A percentile compares a stretch with the other conserved stretches of the same genome.
Evolutionary conservation across 352 stramenopile genomes (phyloP).

Genomic region (Globisporangium sylvaticum): DNA sequence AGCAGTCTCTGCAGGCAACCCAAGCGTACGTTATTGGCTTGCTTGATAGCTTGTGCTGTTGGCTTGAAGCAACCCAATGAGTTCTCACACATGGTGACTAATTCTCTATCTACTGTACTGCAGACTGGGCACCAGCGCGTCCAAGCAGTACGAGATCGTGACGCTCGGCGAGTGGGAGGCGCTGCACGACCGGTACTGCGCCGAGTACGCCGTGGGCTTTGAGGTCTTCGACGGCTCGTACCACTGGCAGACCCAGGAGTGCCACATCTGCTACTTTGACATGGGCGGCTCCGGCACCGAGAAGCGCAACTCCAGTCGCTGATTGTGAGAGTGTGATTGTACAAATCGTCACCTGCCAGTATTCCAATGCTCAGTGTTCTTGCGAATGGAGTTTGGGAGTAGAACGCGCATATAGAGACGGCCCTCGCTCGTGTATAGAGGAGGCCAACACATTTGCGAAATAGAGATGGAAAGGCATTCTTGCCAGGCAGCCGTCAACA

Average conservation of each 20-base stretch:
- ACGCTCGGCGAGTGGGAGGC: constrained; percentile 78
- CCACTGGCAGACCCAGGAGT: constrained; percentile 80
- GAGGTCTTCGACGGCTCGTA: constrained; percentile 76
- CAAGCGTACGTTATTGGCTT: constrained; percentile 46
- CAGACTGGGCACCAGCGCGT: constrained; percentile 44
- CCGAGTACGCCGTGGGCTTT: constrained; percentile 80
- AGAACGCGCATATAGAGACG: neutral
- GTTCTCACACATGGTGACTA: neutral
- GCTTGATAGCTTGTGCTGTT: neutral
- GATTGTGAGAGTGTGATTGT: neutral
- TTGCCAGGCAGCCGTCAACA: too few species aligned
- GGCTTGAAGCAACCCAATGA: neutral
- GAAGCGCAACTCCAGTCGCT: constrained; percentile 46
- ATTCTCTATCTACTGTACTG: neutral
- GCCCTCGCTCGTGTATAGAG: neutral
- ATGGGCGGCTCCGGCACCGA: constrained; percentile 40
- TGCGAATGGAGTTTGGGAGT: neutral
- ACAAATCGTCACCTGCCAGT: neutral
- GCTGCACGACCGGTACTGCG: constrained; percentile 72
- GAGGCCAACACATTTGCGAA: neutral
- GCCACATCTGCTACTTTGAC: constrained; percentile 74
- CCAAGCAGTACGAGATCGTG: constrained; percentile 85
- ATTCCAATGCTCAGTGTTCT: neutral
- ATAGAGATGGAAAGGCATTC: neutral
- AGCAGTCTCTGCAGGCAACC: constrained; percentile 68